Evolutionary conservation across 805 yeast genomes (phyloP).

Genomic region (Wickerhamia fluorescens): DNA sequence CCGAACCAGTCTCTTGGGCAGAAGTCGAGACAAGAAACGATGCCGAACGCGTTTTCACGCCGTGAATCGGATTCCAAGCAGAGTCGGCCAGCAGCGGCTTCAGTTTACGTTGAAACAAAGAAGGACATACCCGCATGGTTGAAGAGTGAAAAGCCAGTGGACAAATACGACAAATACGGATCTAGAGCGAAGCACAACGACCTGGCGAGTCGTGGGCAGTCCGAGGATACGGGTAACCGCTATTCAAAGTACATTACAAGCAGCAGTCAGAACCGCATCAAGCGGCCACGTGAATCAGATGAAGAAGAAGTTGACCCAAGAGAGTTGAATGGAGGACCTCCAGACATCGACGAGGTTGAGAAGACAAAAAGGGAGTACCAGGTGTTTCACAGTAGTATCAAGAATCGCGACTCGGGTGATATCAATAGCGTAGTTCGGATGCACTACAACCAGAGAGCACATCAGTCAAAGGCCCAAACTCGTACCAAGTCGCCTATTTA

Average conservation of each 20-base stretch:
- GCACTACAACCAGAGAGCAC: constrained; percentile 83
- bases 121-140: constrained; percentile 34
- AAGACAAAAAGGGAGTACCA: constrained; percentile 17
- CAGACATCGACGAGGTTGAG: not conserved
- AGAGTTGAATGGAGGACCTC: constrained; percentile 1
- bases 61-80: constrained; percentile 9
- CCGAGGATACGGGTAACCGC: constrained; percentile 6
- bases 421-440: constrained; percentile 66
- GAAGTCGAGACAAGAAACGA: no score
- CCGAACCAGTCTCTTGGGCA: no score
- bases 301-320: constrained; percentile 3
- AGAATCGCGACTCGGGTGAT: constrained; percentile 28
- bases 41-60: no score
- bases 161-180: constrained; percentile 37
- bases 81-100: not conserved
- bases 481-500: constrained; percentile 78
- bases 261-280: constrained; percentile 1
- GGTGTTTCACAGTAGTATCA: constrained; percentile 32
- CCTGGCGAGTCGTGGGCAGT: constrained; percentile 1
- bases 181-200: constrained; percentile 5
- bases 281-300: constrained; percentile 4
- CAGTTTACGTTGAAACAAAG: constrained; percentile 16
- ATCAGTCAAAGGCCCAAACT: constrained; percentile 52
- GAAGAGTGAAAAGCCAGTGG: constrained; percentile 17
- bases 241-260: constrained; percentile 12